Conservation (phyloP, 2,329 filamentous ascomycete species). For the Fusarium incarnatum region DNA sequence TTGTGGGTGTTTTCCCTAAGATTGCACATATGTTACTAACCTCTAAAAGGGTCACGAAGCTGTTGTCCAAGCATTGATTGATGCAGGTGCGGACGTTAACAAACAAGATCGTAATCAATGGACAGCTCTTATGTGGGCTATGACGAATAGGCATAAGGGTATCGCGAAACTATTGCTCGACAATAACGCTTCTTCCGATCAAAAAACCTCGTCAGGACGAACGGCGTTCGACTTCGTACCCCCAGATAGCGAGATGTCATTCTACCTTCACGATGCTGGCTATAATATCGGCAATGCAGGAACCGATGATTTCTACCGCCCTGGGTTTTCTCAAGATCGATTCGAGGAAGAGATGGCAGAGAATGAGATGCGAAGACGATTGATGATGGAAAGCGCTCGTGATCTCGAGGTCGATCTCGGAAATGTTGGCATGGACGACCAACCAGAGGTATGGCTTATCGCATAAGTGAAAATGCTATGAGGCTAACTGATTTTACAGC, state of each 20-base stretch:
- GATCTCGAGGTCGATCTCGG: conserved; percentile 97
- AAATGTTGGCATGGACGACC: conserved; percentile 94
- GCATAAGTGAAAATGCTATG: background rate
- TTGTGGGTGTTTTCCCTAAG: conserved; percentile 69
- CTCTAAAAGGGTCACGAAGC: conserved; percentile 80
- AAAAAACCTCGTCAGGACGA: conserved; percentile 92
- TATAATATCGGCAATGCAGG: conserved; percentile 88
- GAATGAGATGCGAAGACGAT: conserved; percentile 90
- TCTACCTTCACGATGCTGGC: conserved; percentile 93
- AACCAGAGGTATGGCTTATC: conserved; percentile 78
- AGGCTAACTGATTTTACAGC: conserved; percentile 53
- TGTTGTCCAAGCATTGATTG: conserved; percentile 85
- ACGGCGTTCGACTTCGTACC: conserved; percentile 97
- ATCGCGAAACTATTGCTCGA: conserved; percentile 95
- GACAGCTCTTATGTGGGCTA: conserved; percentile 99
- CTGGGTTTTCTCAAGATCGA: conserved; percentile 89
- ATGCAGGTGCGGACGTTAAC: conserved; percentile 89
- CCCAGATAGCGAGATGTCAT: conserved; percentile 95
- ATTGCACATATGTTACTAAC: conserved; percentile 7
- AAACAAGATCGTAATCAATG: conserved; percentile 96
- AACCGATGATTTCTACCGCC: conserved; percentile 91
- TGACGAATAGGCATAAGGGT: conserved; percentile 97
- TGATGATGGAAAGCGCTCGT: conserved; percentile 99
- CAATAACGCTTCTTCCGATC: conserved; percentile 93
- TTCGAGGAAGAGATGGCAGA: conserved; percentile 99